Base-by-base conservation (phyloP, 179 eudicot genomes). In the Corrigiola litoralis region DNA sequence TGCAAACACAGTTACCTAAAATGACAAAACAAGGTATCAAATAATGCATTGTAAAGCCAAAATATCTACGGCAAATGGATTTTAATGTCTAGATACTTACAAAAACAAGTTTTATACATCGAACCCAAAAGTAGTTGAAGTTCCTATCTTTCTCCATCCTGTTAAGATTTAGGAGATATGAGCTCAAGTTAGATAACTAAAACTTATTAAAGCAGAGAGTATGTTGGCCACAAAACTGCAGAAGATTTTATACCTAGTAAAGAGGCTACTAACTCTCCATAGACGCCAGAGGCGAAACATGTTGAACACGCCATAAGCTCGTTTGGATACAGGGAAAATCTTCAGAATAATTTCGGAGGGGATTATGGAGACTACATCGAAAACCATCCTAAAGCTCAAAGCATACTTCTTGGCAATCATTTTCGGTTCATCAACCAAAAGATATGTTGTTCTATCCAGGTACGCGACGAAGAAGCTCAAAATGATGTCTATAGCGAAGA, bases 251-350 rank as follows among this genome's bases (percentile, higher is more conserved):
- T 82, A 91, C 96, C 88, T 76, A 28, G 92, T 65, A 70, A 90
- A 92, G 17, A 87, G 81, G 45, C 78, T 61, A 50, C 95, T 80
- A 58, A 90, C 95, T 82, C 96, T 85, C 16, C 87, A 77, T n/a
- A 92, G 84, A 77, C 98, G 92, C 98, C 98, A 92, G 0, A 92
- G 89, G 17, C 98, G 96, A 21, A 87, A 90, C 96, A 92, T 87
- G 73, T 81, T 89, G 80, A 82, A 87, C 34, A 82, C 61, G 10
- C 96, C 95, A 83, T 87, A 92, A 2, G 77, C 60, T 37, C 54
- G 77, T 38, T 66, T 56, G 61, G 83, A 60, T 10, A 63, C 58
- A 32, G 88, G 92, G 28, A 73, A 75, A 24, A 92, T 73, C 73
- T 74, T 80, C 8, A 53, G 70, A n/a, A 81, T 76, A 34, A 84